Evolutionary conservation across 345 rosid genomes (phyloP).

Genomic region (Corchorus capsularis): DNA sequence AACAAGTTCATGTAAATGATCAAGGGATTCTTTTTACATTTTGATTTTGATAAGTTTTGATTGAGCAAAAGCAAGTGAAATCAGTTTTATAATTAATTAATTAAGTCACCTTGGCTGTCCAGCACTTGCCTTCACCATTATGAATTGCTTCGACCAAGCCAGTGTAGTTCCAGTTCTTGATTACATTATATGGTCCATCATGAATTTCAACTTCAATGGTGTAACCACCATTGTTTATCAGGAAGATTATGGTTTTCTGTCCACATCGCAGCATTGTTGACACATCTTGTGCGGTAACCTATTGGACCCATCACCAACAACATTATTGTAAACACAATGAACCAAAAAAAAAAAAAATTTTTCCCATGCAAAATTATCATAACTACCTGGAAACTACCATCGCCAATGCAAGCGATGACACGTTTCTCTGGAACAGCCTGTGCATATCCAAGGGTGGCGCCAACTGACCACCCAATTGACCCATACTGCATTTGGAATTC

Average conservation of each 20-base stretch:
- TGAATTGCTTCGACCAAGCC: conserved; percentile 69
- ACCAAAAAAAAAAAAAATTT: too few species aligned
- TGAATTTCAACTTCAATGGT: conserved; percentile 87
- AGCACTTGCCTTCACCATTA: conserved; percentile 81
- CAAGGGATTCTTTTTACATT: neutral
- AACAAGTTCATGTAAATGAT: neutral
- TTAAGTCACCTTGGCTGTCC: conserved; percentile 70
- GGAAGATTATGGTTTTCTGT: conserved; percentile 70
- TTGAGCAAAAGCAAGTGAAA: neutral
- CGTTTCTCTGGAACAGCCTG: conserved; percentile 75
- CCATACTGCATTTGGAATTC: conserved; percentile 94
- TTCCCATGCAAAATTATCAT: neutral
- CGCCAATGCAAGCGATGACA: conserved; percentile 78
- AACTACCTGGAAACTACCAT: conserved; percentile 82
- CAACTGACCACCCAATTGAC: conserved; percentile 89
- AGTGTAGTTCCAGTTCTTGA: conserved; percentile 90
- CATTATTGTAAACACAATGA: neutral
- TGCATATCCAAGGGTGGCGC: conserved; percentile 84
- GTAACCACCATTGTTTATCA: conserved; percentile 83
- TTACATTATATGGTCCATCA: conserved; percentile 85
- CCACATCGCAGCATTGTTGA: conserved; percentile 70
- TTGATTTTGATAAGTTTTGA: neutral
- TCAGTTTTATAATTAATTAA: neutral
- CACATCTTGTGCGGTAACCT: conserved; percentile 82
- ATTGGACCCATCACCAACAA: neutral